Evolutionary conservation across 176 grass and related monocot species (phyloP).

Genomic region (Oryza glaberrima): DNA sequence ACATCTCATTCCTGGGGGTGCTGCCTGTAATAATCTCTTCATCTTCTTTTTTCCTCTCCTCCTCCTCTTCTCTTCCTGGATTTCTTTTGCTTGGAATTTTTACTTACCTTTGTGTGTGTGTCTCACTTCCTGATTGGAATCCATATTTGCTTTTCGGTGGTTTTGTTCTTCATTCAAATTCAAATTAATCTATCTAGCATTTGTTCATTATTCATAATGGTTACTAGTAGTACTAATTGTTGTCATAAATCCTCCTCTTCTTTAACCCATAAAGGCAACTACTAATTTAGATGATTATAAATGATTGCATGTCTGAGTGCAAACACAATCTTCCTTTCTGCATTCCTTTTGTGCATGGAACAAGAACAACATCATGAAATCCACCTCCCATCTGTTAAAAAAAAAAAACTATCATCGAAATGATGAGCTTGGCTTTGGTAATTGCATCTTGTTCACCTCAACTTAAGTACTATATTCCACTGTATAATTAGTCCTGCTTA

Average conservation of each 20-base stretch:
- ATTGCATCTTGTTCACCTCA: background rate
- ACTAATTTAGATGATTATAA: background rate
- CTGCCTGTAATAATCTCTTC: slow-evolving; percentile 55
- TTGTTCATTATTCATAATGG: background rate
- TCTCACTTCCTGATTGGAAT: slow-evolving; percentile 40
- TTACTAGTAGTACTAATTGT: background rate
- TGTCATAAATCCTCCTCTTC: background rate
- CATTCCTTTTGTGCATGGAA: background rate
- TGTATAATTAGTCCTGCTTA: too few species aligned
- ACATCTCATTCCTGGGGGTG: slow-evolving; percentile 39
- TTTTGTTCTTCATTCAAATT: background rate
- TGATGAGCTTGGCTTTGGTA: background rate
- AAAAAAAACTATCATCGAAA: background rate
- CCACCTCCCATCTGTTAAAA: background rate
- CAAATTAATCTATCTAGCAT: background rate
- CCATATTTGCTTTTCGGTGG: slow-evolving; percentile 30
- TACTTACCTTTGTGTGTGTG: slow-evolving; percentile 34
- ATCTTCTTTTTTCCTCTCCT: background rate
- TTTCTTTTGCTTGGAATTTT: slow-evolving; percentile 35
- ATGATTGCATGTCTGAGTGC: slow-evolving; percentile 8
- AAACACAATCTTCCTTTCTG: background rate
- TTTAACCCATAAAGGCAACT: background rate
- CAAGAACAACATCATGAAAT: background rate
- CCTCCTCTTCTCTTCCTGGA: slow-evolving; percentile 18
- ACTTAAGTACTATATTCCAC: background rate